Evolutionary conservation across 202 grass and related monocot genomes (phyloP).

Genomic region (Panicum hallii): DNA sequence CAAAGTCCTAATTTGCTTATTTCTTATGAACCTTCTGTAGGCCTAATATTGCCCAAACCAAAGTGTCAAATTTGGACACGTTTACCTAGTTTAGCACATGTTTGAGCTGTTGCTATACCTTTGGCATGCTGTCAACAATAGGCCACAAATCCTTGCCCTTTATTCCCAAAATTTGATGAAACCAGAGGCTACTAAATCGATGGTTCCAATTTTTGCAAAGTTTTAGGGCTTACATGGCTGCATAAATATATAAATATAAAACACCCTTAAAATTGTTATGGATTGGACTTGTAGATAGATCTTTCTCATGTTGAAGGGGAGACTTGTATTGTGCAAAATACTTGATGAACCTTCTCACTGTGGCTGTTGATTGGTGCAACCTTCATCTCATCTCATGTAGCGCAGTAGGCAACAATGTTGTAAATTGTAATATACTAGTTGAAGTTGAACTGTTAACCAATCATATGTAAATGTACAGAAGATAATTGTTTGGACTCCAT

Average conservation of each 20-base stretch:
- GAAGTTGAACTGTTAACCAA: neutral
- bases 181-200: neutral
- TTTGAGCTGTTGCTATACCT: neutral
- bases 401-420: neutral
- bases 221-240: neutral
- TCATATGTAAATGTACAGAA: neutral
- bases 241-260: neutral
- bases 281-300: neutral
- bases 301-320: neutral
- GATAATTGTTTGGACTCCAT: neutral
- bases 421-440: neutral
- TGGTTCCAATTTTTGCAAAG: neutral
- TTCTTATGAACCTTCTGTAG: neutral
- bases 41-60: neutral
- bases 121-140: neutral
- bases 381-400: constrained; percentile 1
- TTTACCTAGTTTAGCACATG: neutral
- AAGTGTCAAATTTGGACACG: neutral
- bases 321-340: neutral
- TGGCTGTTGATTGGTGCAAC: neutral
- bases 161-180: neutral
- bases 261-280: neutral
- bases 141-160: neutral
- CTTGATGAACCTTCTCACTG: neutral
- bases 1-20: neutral